phyloP scores from a whole-genome alignment of 1,139 yeast species.

The Debaryomycetaceae sp. region DNA sequence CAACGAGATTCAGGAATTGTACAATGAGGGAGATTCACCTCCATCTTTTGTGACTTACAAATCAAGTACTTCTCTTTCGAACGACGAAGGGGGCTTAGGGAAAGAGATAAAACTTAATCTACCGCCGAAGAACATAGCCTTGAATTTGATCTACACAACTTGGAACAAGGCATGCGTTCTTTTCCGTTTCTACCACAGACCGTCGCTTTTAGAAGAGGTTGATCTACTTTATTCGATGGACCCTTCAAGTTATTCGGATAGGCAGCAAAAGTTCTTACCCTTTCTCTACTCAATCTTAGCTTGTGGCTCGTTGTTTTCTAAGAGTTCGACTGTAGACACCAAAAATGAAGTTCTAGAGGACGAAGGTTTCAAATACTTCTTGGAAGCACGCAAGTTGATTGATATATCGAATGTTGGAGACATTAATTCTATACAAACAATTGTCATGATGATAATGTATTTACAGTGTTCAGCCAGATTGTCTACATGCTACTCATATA shows the following conservation, averaged over 20 bases:
- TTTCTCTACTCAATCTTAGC: slow-evolving; percentile 60
- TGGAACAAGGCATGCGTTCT: slow-evolving; percentile 87
- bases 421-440: slow-evolving; percentile 58
- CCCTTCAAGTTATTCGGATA: slow-evolving; percentile 64
- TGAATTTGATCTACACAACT: slow-evolving; percentile 67
- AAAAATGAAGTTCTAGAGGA: slow-evolving; percentile 54
- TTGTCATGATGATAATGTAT: slow-evolving; percentile 69
- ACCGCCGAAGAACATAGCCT: slow-evolving; percentile 73
- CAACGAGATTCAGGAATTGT: slow-evolving; percentile 22
- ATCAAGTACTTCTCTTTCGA: slow-evolving; percentile 10
- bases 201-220: slow-evolving; percentile 62
- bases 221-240: slow-evolving; percentile 55
- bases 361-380: slow-evolving; percentile 80
- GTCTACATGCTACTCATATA: slow-evolving; percentile 86
- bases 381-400: slow-evolving; percentile 74
- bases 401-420: slow-evolving; percentile 55
- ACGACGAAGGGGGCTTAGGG: slow-evolving; percentile 5
- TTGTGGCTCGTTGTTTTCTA: slow-evolving; percentile 67
- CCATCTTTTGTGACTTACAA: background rate
- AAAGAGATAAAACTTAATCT: slow-evolving; percentile 61
- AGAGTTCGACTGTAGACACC: slow-evolving; percentile 26
- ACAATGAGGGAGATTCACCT: slow-evolving; percentile 16
- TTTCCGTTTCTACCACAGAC: slow-evolving; percentile 81
- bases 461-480: slow-evolving; percentile 87
- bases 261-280: slow-evolving; percentile 76